Conservation (phyloP, 192 early-diverging fungal genomes). For the Pilaira anomala region DNA sequence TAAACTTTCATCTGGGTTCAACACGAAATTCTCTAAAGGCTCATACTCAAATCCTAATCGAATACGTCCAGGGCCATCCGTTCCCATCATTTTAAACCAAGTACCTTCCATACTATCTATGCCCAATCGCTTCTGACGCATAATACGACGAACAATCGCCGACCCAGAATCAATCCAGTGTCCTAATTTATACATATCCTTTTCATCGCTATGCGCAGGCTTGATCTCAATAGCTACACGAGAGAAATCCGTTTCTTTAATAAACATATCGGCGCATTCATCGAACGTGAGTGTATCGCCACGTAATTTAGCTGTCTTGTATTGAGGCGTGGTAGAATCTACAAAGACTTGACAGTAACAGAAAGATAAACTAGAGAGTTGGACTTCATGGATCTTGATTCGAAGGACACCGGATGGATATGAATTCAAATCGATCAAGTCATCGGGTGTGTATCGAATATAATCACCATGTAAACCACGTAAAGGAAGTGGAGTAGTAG, state of each 20-base stretch:
- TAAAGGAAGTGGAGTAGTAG: neutral
- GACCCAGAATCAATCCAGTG: conserved; percentile 20
- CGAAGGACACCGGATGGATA: conserved; percentile 51
- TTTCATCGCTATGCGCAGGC: conserved; percentile 13
- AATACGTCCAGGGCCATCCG: conserved; percentile 13
- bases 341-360: conserved; percentile 47
- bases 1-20: conserved; percentile 33
- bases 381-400: conserved; percentile 46
- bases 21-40: conserved; percentile 19
- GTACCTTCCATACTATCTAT: conserved; percentile 7
- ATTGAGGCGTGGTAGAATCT: conserved; percentile 38
- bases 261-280: conserved; percentile 35
- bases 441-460: conserved; percentile 23
- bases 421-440: conserved; percentile 28
- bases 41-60: conserved; percentile 20
- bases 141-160: conserved; percentile 23
- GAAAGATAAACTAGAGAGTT: conserved; percentile 1
- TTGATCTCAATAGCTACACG: conserved; percentile 29
- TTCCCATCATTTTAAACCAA: conserved; percentile 21
- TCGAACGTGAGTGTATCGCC: conserved; percentile 30
- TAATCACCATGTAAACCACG: conserved; percentile 28
- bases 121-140: neutral
- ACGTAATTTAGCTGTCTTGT: conserved; percentile 37
- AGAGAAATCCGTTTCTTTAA: conserved; percentile 41
- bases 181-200: conserved; percentile 13